phyloP scores from a whole-genome alignment of 2,329 filamentous ascomycete genomes.

The Verticillium nonalfalfae region DNA sequence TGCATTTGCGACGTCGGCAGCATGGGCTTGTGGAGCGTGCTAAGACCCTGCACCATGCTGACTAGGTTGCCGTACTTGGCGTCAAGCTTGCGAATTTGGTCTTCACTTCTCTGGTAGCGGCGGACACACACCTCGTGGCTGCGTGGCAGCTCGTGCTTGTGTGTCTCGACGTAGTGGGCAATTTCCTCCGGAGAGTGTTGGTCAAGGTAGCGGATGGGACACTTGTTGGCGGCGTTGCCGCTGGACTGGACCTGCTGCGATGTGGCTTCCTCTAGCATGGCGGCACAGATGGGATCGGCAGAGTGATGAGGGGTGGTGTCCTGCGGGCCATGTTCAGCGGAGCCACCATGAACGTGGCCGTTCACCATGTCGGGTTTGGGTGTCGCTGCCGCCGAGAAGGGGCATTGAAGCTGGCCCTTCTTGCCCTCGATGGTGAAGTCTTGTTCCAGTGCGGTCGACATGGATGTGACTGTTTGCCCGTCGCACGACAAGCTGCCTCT shows the following conservation, averaged over 20 bases:
- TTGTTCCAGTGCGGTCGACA: conserved; percentile 68
- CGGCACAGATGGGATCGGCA: conserved; percentile 56
- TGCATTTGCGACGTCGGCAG: conserved; percentile 54
- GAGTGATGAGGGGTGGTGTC: conserved; percentile 42
- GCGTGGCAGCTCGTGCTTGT: conserved; percentile 90
- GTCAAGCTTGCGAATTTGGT: conserved; percentile 81
- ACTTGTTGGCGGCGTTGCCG: conserved; percentile 56
- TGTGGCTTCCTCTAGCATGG: conserved; percentile 54
- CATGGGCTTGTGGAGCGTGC: conserved; percentile 82
- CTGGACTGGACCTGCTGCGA: conserved; percentile 42
- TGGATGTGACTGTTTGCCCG: conserved; percentile 42
- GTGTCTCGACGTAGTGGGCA: conserved; percentile 86
- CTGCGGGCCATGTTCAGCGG: conserved; percentile 5
- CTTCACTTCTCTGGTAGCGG: conserved; percentile 80
- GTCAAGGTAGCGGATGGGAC: conserved; percentile 88
- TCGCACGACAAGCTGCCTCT: conserved; percentile 39
- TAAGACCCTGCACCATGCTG: conserved; percentile 89
- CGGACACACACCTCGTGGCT: conserved; percentile 91
- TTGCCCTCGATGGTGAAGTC: conserved; percentile 86
- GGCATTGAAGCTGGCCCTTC: conserved; percentile 73
- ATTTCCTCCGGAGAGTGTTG: conserved; percentile 91
- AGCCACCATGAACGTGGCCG: conserved; percentile 3
- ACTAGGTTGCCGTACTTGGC: conserved; percentile 90
- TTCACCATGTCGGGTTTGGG: conserved; percentile 13
- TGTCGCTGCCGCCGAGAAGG: conserved; percentile 54